A percentile compares a stretch with the other conserved stretches of the same genome.
Conservation (phyloP, 148 eudicot genomes). For the Chenopodium suecicum region DNA sequence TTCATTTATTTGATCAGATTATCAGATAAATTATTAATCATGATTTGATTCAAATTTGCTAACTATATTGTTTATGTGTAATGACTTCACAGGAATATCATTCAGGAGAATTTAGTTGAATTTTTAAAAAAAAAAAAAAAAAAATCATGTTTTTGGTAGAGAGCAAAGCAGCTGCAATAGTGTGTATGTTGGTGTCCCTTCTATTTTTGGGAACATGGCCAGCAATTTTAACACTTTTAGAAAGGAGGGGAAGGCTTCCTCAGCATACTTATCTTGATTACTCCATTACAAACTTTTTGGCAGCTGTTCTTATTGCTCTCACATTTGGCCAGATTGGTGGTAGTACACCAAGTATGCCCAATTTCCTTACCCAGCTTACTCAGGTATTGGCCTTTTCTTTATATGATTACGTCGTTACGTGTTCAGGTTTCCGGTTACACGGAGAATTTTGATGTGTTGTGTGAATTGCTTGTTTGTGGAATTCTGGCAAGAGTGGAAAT, state of each 20-base stretch:
- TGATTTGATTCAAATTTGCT: not conserved
- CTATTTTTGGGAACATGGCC: constrained; percentile 93
- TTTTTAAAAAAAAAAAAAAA: too few species aligned
- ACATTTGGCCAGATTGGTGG: constrained; percentile 81
- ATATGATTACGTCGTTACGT: too few species aligned
- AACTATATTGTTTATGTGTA: not conserved
- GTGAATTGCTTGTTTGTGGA: too few species aligned
- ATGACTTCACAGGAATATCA: not conserved
- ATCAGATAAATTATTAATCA: too few species aligned
- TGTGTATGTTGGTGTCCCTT: constrained; percentile 35
- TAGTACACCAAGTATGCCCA: constrained; percentile 48
- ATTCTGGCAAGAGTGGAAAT: too few species aligned
- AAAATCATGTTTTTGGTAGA: constrained; percentile 35
- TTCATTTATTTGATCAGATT: too few species aligned
- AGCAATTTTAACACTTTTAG: constrained; percentile 68
- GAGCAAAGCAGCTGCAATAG: constrained; percentile 36
- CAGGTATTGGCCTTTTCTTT: constrained; percentile 41
- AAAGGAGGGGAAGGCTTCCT: constrained; percentile 87
- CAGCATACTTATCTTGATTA: constrained; percentile 92
- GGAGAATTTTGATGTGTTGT: too few species aligned
- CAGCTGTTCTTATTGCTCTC: constrained; percentile 77
- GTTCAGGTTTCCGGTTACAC: too few species aligned
- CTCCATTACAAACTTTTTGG: constrained; percentile 71
- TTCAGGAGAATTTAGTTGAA: constrained; percentile 6
- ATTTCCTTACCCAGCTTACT: constrained; percentile 74